These are phyloP conservation scores for Phytophthora melonis DNA, from an alignment of 352 stramenopile species.

Conservation along the genomic window DNA sequence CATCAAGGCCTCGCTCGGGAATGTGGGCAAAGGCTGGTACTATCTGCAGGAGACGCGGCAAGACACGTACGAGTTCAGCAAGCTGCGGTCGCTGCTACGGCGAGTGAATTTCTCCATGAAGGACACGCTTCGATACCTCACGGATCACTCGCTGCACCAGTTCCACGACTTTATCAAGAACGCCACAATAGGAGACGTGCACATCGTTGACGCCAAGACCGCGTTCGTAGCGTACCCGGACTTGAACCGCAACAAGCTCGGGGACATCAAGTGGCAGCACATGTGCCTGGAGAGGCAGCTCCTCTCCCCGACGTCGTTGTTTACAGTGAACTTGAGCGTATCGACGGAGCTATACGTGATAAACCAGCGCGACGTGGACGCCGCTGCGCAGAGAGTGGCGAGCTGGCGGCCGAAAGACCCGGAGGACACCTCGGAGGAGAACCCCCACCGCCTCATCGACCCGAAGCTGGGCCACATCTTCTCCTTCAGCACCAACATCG, in stretches of 20 bases:
- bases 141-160: constrained; percentile 72
- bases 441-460: constrained; percentile 57
- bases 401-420: constrained; percentile 76
- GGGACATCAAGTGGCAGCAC: constrained; percentile 84
- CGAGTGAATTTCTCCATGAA: constrained; percentile 89
- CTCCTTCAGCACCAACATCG: constrained; percentile 72
- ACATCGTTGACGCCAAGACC: constrained; percentile 80
- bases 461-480: constrained; percentile 64
- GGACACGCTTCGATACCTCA: constrained; percentile 81
- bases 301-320: constrained; percentile 66
- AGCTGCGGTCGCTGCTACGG: constrained; percentile 75
- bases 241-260: constrained; percentile 65
- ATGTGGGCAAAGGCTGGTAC: constrained; percentile 89
- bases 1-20: constrained; percentile 75
- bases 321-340: constrained; percentile 76
- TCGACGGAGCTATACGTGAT: constrained; percentile 78
- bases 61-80: constrained; percentile 91
- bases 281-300: constrained; percentile 78
- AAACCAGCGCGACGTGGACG: constrained; percentile 80
- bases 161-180: constrained; percentile 80
- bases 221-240: constrained; percentile 76
- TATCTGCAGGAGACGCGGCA: constrained; percentile 85
- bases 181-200: constrained; percentile 59
- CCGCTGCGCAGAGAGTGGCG: constrained; percentile 51
- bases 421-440: constrained; percentile 71